Evolutionary conservation across 306 rosid genomes (phyloP), one percentile per base, ranked within the genome.

Genomic region (Vigna radiata): DNA sequence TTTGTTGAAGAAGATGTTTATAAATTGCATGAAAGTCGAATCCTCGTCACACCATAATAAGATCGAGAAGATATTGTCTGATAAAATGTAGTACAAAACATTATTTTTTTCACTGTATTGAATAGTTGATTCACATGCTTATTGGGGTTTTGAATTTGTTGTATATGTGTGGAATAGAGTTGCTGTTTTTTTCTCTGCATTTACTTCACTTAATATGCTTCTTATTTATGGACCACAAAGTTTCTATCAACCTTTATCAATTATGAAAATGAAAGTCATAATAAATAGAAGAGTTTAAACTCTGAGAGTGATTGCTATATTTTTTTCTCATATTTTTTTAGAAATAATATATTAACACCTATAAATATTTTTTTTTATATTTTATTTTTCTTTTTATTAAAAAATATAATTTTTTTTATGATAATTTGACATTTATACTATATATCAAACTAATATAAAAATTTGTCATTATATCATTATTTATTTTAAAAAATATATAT

Each of bases 221-320:
- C 37, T 65, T 73, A 55, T 72, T 37, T 4, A 55, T 73, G 80
- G 84, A 67, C 79, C 60, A 54, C 83, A 80, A 27, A 49, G 80
- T 70, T 70, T 48, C 67, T 13, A 36, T 80, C 73, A 58, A 48
- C 39, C 77, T 74, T 13, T 16, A 68, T 59, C 13, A 58, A 58
- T 68, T 68, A 75, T 49, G 84, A 75, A 81, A 75, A 75, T 81
- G 81, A 81, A 48, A 62, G 52, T 64, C 19, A 25, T 48, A 54
- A 53, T 53, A 31, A 63, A 73, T 64, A 15, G 8, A 16, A 4
- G 4, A 14, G 23, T 55, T 66, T 73, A 3, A 36, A 48, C 63
- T 67, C 3, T 18, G 64, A 80, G 44, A 65, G 70, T 50, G 36
- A 80, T 36, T 54, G 37, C 5, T 70, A 16, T 59, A 11, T 27